A percentile compares a stretch with the other conserved stretches of the same genome.
Conservation (phyloP, 2,329 filamentous ascomycete species). For the Rutstroemia sp. region DNA sequence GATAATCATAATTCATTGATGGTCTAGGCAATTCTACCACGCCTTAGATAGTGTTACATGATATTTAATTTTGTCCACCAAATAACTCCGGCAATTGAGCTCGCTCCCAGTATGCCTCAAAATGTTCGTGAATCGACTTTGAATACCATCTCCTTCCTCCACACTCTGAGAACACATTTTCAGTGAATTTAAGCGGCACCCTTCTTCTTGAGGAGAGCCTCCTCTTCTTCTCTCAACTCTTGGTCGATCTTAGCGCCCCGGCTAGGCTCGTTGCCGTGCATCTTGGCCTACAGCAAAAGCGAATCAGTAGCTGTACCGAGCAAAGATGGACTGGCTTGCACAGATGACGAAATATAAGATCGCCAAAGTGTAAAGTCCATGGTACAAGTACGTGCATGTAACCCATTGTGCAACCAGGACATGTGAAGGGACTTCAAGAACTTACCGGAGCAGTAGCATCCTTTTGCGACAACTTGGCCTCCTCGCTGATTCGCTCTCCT, state of each 20-base stretch:
- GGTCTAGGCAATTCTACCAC: not conserved
- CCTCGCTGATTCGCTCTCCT: constrained; percentile 34
- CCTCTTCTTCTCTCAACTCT: constrained; percentile 59
- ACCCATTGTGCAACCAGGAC: not conserved
- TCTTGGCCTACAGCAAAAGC: constrained; percentile 39
- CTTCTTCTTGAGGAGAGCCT: constrained; percentile 57
- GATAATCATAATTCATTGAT: not conserved
- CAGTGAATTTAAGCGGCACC: constrained; percentile 30
- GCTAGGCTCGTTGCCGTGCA: constrained; percentile 67
- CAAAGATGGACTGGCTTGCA: not conserved
- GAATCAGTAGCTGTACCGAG: not conserved
- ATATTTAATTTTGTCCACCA: not conserved
- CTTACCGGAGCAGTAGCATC: constrained; percentile 54
- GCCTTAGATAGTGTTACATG: not conserved
- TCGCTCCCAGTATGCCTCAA: not conserved
- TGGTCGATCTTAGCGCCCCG: constrained; percentile 67
- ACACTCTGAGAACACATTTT: not conserved
- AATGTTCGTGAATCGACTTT: not conserved
- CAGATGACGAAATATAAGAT: not conserved
- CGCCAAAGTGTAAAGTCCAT: not conserved
- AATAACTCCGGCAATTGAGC: not conserved
- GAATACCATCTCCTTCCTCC: constrained; percentile 1
- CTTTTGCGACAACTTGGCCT: constrained; percentile 23
- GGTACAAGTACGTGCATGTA: not conserved
- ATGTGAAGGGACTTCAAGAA: constrained; percentile 9